phyloP scores from a whole-genome alignment of 768 basidiomycete genomes.

The Lactarius hatsudake region DNA sequence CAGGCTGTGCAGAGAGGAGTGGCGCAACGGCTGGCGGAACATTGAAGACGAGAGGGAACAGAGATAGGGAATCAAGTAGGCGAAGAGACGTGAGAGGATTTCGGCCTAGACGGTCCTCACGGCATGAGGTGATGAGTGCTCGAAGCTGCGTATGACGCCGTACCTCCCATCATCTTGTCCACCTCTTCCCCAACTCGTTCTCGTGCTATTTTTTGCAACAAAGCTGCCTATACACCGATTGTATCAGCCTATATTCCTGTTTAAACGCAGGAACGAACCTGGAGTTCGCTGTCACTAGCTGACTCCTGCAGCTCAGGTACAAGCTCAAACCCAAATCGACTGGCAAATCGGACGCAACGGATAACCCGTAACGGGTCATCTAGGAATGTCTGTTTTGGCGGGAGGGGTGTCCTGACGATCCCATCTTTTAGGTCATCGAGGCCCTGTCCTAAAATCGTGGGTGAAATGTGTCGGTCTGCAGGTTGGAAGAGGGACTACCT shows the following conservation, averaged over 20 bases:
- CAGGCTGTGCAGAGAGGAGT: constrained; percentile 45
- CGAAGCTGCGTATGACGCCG: constrained; percentile 2
- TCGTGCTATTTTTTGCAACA: constrained; percentile 78
- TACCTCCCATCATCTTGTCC: constrained; percentile 91
- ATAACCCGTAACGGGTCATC: constrained; percentile 96
- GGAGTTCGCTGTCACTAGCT: constrained; percentile 57
- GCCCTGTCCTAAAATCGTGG: constrained; percentile 68
- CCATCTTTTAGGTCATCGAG: constrained; percentile 78
- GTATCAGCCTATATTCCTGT: neutral
- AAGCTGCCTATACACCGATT: constrained; percentile 47
- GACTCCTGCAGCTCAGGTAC: constrained; percentile 65
- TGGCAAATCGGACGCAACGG: constrained; percentile 87
- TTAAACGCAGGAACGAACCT: constrained; percentile 41
- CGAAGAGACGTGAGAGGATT: constrained; percentile 72
- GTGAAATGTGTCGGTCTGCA: neutral
- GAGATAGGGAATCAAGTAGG: constrained; percentile 67
- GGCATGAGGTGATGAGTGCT: constrained; percentile 4
- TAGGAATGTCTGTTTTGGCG: constrained; percentile 82
- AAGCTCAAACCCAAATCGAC: constrained; percentile 81
- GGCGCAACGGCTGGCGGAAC: constrained; percentile 46
- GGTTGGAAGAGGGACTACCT: constrained; percentile 42
- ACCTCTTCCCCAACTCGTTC: constrained; percentile 92
- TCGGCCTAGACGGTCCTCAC: constrained; percentile 45
- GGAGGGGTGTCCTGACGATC: constrained; percentile 82
- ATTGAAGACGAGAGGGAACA: constrained; percentile 67